phyloP scores from a whole-genome alignment of 1,139 yeast species.

The Geotrichum carabidarum region DNA sequence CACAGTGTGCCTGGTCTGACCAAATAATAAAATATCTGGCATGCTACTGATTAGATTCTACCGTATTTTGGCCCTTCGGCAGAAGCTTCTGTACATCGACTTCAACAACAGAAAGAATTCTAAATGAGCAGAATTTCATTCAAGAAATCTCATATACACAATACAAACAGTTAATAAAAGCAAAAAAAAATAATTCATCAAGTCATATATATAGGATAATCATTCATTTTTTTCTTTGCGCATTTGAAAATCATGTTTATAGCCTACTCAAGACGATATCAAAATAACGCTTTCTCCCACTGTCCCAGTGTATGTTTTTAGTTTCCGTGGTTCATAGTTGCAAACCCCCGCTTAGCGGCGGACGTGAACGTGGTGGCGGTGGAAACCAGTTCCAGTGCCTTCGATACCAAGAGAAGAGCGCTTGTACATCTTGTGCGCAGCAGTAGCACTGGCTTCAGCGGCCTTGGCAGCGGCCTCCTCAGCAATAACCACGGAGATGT shows the following conservation, averaged over 20 bases:
- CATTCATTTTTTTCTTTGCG: background rate
- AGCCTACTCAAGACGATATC: background rate
- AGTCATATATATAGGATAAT: background rate
- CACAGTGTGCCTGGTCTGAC: too few species aligned
- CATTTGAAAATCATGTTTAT: too few species aligned
- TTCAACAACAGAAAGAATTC: too few species aligned
- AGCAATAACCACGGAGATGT: constrained; percentile 13
- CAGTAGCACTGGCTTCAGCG: constrained; percentile 3
- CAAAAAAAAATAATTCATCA: background rate
- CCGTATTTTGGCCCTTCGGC: too few species aligned
- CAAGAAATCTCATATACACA: too few species aligned
- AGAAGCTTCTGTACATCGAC: too few species aligned
- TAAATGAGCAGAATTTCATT: too few species aligned
- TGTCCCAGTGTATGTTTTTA: background rate
- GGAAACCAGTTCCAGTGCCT: background rate
- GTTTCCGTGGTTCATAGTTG: background rate
- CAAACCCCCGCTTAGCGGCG: background rate
- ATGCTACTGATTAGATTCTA: too few species aligned
- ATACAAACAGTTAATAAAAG: background rate
- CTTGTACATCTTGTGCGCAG: constrained; percentile 8
- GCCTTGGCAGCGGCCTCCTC: constrained; percentile 8
- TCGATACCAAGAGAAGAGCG: background rate
- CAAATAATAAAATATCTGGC: too few species aligned
- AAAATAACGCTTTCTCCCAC: background rate
- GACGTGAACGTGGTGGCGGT: background rate